phyloP scores from a whole-genome alignment of 1,284 basidiomycete species.

The Fistulinella cinereoalba region DNA sequence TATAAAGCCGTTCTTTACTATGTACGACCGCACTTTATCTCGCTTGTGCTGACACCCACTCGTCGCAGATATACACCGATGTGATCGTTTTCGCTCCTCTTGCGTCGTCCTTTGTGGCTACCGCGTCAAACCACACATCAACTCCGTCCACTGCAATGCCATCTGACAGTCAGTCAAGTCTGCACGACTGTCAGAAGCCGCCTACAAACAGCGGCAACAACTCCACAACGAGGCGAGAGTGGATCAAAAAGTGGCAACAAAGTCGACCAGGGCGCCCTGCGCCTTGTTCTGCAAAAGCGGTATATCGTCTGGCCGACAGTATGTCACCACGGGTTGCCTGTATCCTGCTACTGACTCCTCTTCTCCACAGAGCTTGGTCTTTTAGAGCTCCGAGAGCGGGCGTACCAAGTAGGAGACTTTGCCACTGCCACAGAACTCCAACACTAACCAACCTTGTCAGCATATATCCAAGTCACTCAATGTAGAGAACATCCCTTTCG shows the following conservation, averaged over 20 bases:
- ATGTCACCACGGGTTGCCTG: too few species aligned
- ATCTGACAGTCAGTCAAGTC: constrained; percentile 37
- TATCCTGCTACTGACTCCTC: too few species aligned
- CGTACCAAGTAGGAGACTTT: constrained; percentile 49
- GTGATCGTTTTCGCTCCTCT: constrained; percentile 81
- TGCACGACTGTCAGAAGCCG: constrained; percentile 24
- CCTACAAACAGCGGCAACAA: constrained; percentile 24
- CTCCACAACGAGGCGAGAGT: constrained; percentile 51
- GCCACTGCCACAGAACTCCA: not conserved
- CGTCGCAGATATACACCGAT: constrained; percentile 76
- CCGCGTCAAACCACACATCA: constrained; percentile 16
- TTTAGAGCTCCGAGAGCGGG: constrained; percentile 63
- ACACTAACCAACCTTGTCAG: constrained; percentile 32
- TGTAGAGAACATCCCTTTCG: constrained; percentile 79
- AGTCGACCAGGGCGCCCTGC: constrained; percentile 59
- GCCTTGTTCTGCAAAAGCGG: constrained; percentile 86
- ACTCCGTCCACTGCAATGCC: constrained; percentile 32
- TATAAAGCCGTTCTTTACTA: constrained; percentile 85
- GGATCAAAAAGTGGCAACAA: constrained; percentile 64
- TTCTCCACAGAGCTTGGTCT: constrained; percentile 70
- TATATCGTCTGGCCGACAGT: constrained; percentile 87
- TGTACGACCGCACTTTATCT: constrained; percentile 40
- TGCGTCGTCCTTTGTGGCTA: constrained; percentile 58
- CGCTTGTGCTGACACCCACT: constrained; percentile 1
- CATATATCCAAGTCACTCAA: constrained; percentile 77